A percentile compares a stretch with the other conserved stretches of the same genome.
Evolutionary conservation across 192 early-diverging fungal genomes (phyloP).

Genomic region (Linnemannia hyalina): DNA sequence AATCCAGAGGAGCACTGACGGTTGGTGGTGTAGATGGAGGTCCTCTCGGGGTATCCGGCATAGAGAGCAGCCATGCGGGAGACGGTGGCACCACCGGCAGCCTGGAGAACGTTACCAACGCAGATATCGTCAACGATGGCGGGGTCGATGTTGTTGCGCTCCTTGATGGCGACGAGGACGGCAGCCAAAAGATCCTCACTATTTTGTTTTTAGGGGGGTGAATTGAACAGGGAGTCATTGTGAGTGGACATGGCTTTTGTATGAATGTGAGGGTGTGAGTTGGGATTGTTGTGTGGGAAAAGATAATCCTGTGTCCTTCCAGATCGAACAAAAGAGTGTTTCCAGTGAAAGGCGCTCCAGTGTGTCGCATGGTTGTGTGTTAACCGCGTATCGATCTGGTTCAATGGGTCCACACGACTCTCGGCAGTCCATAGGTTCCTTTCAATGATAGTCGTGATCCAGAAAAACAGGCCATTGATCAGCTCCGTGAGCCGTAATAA

Average conservation of each 20-base stretch:
- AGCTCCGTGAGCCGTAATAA: neutral
- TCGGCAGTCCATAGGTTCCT: neutral
- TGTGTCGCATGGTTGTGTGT: neutral
- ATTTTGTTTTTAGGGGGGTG: neutral
- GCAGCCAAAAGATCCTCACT: conserved; percentile 82
- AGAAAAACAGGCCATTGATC: neutral
- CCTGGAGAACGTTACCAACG: conserved; percentile 92
- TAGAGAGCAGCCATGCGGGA: conserved; percentile 92
- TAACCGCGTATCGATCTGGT: neutral
- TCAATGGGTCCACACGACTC: neutral
- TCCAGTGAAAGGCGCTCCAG: neutral
- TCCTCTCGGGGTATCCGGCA: conserved; percentile 88
- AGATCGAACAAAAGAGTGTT: neutral
- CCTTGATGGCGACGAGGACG: conserved; percentile 79
- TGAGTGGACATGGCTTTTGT: neutral
- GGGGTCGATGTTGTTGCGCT: conserved; percentile 87
- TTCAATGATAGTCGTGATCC: neutral
- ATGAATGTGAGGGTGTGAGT: neutral
- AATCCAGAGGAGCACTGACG: conserved; percentile 95
- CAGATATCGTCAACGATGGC: conserved; percentile 90
- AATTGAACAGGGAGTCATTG: neutral
- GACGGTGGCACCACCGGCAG: conserved; percentile 90
- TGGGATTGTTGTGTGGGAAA: neutral
- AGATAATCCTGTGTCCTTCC: neutral
- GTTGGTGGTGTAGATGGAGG: conserved; percentile 90